These are phyloP conservation scores for Amanita pallidorosea DNA, from an alignment of 768 basidiomycete species.

Conservation along the genomic window DNA sequence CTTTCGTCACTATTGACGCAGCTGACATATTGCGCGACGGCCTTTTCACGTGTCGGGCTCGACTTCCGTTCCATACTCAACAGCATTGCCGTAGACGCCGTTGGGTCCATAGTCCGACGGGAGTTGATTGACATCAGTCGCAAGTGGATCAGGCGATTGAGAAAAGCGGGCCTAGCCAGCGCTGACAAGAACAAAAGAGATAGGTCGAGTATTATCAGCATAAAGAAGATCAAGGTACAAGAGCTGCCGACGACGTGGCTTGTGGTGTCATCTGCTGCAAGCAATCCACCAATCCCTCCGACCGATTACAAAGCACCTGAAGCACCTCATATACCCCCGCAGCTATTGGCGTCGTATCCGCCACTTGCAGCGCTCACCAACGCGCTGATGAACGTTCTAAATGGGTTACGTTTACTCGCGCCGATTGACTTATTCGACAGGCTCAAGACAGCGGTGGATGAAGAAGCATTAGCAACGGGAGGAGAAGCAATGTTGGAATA, in stretches of 20 bases:
- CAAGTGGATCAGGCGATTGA: slow-evolving; percentile 24
- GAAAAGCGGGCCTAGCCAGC: neutral
- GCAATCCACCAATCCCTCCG: neutral
- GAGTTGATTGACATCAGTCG: slow-evolving; percentile 35
- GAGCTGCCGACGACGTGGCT: slow-evolving; percentile 40
- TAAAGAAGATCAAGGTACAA: slow-evolving; percentile 2
- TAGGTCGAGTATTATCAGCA: slow-evolving; percentile 5
- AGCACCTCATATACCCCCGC: slow-evolving; percentile 57
- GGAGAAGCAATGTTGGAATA: slow-evolving; percentile 40
- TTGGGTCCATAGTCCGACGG: slow-evolving; percentile 41
- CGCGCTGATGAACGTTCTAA: slow-evolving; percentile 60
- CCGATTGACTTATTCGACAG: slow-evolving; percentile 47
- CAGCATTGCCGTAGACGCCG: slow-evolving; percentile 55
- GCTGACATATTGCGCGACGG: slow-evolving; percentile 85
- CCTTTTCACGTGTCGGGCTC: slow-evolving; percentile 85
- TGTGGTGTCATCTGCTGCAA: slow-evolving; percentile 21
- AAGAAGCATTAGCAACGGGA: slow-evolving; percentile 30
- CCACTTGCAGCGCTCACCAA: slow-evolving; percentile 70
- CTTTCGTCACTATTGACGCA: slow-evolving; percentile 85
- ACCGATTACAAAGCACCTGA: neutral
- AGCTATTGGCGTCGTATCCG: slow-evolving; percentile 60
- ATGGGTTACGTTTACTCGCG: slow-evolving; percentile 72
- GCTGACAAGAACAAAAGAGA: slow-evolving; percentile 3
- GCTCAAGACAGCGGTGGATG: slow-evolving; percentile 41
- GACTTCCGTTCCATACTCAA: slow-evolving; percentile 72